Conservation (phyloP, 176 grass and related monocot species). For the Avena sativa region DNA sequence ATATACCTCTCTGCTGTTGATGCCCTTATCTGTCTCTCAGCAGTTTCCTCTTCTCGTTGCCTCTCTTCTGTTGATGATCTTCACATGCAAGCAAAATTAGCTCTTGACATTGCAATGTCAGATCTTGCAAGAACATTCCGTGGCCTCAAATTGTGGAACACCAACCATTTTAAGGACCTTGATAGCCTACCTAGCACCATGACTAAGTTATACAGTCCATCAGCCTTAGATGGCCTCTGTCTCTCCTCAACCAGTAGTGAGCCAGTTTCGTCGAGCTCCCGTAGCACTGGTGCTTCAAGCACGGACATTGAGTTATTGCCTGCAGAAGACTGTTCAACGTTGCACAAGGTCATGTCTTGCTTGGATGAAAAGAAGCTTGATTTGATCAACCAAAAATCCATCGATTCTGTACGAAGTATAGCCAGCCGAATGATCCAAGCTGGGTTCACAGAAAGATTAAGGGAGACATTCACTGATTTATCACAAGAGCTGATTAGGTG, state of each 20-base stretch:
- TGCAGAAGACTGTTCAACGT: constrained; percentile 23
- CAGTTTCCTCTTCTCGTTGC: not conserved
- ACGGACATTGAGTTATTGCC: constrained; percentile 13
- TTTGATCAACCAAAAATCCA: not conserved
- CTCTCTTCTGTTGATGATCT: not conserved
- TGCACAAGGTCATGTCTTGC: constrained; percentile 20
- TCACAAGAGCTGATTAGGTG: constrained; percentile 33
- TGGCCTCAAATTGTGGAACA: constrained; percentile 38
- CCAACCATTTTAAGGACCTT: constrained; percentile 21
- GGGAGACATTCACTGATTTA: constrained; percentile 15
- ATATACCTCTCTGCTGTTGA: constrained; percentile 23
- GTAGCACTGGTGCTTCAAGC: constrained; percentile 9
- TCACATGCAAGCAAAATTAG: not conserved
- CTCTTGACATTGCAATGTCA: constrained; percentile 31
- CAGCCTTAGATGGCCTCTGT: not conserved
- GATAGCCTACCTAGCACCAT: not conserved
- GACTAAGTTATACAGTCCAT: not conserved
- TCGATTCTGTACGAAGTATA: not conserved
- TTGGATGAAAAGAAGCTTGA: constrained; percentile 32
- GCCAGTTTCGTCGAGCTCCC: constrained; percentile 10
- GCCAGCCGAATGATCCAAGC: constrained; percentile 34
- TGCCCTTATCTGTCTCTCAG: constrained; percentile 17
- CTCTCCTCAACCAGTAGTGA: constrained; percentile 31
- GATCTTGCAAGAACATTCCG: constrained; percentile 31
- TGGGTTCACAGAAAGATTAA: constrained; percentile 11